Percentiles rank a stretch among this genome's conserved stretches.
These are phyloP conservation scores for Stemphylium lycopersici DNA, from an alignment of 2,329 filamentous ascomycete genomes.

Conservation along the genomic window DNA sequence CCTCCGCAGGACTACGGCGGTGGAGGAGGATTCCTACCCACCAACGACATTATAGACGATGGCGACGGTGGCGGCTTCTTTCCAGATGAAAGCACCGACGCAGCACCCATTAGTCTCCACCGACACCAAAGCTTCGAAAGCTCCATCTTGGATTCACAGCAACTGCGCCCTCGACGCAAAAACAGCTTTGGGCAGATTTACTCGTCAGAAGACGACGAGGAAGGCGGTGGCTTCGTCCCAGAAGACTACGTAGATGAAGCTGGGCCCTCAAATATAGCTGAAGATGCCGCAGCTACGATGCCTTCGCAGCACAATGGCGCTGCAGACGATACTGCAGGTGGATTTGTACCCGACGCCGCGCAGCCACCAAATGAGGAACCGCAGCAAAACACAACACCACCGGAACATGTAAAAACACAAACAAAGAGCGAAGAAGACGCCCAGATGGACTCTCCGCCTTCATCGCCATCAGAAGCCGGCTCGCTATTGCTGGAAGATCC, in stretches of 20 bases:
- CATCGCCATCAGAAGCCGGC: constrained; percentile 49
- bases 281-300: constrained; percentile 36
- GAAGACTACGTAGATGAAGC: constrained; percentile 10
- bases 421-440: background rate
- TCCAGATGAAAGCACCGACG: constrained; percentile 18
- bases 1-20: constrained; percentile 18
- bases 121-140: constrained; percentile 46
- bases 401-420: background rate
- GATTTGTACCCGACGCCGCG: constrained; percentile 21
- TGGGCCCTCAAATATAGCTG: constrained; percentile 1
- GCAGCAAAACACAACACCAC: background rate
- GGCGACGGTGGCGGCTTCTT: constrained; percentile 29
- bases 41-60: background rate
- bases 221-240: constrained; percentile 25
- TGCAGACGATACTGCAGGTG: constrained; percentile 1
- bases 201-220: constrained; percentile 32
- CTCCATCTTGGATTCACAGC: constrained; percentile 35
- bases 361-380: background rate
- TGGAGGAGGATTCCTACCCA: constrained; percentile 25
- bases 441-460: constrained; percentile 6
- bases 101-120: constrained; percentile 21
- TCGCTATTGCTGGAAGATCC: constrained; percentile 67
- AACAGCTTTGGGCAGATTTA: constrained; percentile 35
- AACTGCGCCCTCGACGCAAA: constrained; percentile 29
- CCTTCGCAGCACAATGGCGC: constrained; percentile 48